Percentiles rank a stretch among this genome's conserved stretches.
These are phyloP conservation scores for Neurospora sublineolata DNA, from an alignment of 495 filamentous ascomycete genomes.

Conservation along the genomic window DNA sequence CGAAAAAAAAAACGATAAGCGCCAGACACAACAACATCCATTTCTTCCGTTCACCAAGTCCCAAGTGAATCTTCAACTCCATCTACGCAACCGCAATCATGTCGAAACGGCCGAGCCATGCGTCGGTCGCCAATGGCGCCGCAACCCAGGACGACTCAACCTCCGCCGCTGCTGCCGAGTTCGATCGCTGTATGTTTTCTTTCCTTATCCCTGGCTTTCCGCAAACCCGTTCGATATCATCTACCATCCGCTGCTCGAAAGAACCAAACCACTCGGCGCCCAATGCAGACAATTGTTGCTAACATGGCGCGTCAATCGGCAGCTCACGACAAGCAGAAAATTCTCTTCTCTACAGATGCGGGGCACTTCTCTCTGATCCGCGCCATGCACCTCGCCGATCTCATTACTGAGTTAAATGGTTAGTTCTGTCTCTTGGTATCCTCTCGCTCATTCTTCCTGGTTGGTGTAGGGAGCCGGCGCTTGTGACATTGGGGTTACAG, in stretches of 20 bases:
- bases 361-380: slow-evolving; percentile 62
- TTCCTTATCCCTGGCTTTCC: slow-evolving; percentile 3
- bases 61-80: neutral
- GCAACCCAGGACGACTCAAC: slow-evolving; percentile 20
- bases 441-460: neutral
- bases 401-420: slow-evolving; percentile 95
- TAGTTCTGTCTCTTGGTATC: slow-evolving; percentile 5
- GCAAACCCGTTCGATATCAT: neutral
- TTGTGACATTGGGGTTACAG: neutral
- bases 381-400: slow-evolving; percentile 85
- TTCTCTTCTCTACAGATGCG: slow-evolving; percentile 60
- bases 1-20: neutral
- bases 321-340: slow-evolving; percentile 78
- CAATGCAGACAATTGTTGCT: neutral
- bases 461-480: neutral
- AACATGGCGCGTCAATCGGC: slow-evolving; percentile 1
- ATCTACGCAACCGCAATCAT: slow-evolving; percentile 15
- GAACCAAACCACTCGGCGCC: neutral
- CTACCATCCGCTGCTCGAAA: neutral
- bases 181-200: slow-evolving; percentile 4
- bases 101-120: slow-evolving; percentile 37
- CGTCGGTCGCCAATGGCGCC: slow-evolving; percentile 27
- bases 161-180: neutral
- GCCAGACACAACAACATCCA: neutral
- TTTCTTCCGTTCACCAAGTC: neutral